These are phyloP conservation scores for Russula earlei DNA, from an alignment of 768 basidiomycete genomes.

Conservation along the genomic window DNA sequence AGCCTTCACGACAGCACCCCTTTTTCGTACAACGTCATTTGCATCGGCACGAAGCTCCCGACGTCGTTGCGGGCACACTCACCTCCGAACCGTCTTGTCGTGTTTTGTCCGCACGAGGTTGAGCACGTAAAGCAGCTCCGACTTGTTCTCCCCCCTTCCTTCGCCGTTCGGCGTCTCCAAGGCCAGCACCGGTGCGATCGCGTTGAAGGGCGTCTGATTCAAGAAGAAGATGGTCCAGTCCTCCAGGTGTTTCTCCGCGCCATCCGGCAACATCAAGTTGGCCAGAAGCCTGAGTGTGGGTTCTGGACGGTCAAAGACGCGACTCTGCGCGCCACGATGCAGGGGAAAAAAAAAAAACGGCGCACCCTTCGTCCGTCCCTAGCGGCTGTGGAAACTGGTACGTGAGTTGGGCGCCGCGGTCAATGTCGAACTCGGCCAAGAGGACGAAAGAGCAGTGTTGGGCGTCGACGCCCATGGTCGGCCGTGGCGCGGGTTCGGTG, in stretches of 20 bases:
- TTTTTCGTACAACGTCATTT: conserved; percentile 32
- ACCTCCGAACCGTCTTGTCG: conserved; percentile 76
- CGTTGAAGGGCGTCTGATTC: conserved; percentile 86
- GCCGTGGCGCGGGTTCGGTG: background rate
- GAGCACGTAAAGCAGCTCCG: conserved; percentile 73
- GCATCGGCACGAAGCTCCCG: background rate
- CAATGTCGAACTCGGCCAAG: conserved; percentile 98
- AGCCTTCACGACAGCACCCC: conserved; percentile 91
- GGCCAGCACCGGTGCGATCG: conserved; percentile 73
- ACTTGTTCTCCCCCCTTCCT: conserved; percentile 23
- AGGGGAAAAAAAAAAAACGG: conserved; percentile 9
- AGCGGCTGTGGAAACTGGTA: conserved; percentile 95
- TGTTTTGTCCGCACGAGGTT: conserved; percentile 89
- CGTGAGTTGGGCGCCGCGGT: conserved; percentile 84
- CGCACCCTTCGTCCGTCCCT: conserved; percentile 90
- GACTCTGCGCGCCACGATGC: background rate
- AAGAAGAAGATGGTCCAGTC: conserved; percentile 99
- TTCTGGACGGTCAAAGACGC: background rate
- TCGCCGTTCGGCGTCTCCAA: conserved; percentile 42
- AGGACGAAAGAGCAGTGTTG: conserved; percentile 88
- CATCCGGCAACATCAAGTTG: conserved; percentile 97
- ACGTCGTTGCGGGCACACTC: conserved; percentile 21
- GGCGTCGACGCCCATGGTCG: conserved; percentile 48
- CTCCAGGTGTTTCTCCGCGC: conserved; percentile 87
- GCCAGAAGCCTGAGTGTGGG: conserved; percentile 63